Evolutionary conservation across 371 early-diverging fungal species (phyloP).

Genomic region (Lichtheimia corymbifera): DNA sequence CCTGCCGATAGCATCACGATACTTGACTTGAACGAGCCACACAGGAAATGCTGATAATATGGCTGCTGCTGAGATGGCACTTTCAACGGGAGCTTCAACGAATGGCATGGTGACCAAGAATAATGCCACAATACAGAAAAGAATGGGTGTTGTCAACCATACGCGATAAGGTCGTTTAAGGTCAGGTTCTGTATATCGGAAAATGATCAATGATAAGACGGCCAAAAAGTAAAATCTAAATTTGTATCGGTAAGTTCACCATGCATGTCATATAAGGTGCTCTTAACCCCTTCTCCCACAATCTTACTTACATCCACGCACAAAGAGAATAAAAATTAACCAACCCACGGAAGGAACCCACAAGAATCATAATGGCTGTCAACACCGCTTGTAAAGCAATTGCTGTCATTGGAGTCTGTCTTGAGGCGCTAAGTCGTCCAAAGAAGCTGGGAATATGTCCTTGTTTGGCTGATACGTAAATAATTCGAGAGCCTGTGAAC

Average conservation of each 20-base stretch:
- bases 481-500: slow-evolving; percentile 76
- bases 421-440: slow-evolving; percentile 57
- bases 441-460: slow-evolving; percentile 72
- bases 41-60: slow-evolving; percentile 48
- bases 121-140: slow-evolving; percentile 60
- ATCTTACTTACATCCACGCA: slow-evolving; percentile 67
- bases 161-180: slow-evolving; percentile 64
- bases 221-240: slow-evolving; percentile 50
- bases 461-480: slow-evolving; percentile 71
- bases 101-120: slow-evolving; percentile 66
- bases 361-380: slow-evolving; percentile 63
- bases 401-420: slow-evolving; percentile 73
- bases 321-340: slow-evolving; percentile 78
- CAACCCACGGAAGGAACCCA: slow-evolving; percentile 67
- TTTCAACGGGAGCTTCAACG: slow-evolving; percentile 62
- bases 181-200: slow-evolving; percentile 64
- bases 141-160: slow-evolving; percentile 60
- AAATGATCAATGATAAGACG: slow-evolving; percentile 52
- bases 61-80: slow-evolving; percentile 42
- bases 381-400: slow-evolving; percentile 64
- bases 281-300: background rate
- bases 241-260: background rate
- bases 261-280: background rate
- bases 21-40: slow-evolving; percentile 53
- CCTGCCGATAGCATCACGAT: slow-evolving; percentile 19